Evolutionary conservation across 169 alveolate genomes (phyloP).

Genomic region (Cryptosporidium muris): DNA sequence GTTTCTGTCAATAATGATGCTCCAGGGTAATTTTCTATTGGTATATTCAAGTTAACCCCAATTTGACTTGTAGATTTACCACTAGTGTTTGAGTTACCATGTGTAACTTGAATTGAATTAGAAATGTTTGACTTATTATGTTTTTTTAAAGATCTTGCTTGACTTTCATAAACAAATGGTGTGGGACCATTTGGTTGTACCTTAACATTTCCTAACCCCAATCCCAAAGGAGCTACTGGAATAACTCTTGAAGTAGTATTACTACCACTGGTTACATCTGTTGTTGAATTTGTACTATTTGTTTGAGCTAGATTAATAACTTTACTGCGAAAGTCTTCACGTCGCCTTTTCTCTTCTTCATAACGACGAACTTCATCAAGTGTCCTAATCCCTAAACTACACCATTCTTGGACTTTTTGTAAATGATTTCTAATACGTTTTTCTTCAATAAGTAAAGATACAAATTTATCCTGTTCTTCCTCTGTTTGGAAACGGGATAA

Average conservation of each 20-base stretch:
- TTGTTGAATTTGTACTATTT: background rate
- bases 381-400: slow-evolving; percentile 86
- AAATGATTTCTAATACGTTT: slow-evolving; percentile 84
- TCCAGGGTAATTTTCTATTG: slow-evolving; percentile 64
- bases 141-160: slow-evolving; percentile 57
- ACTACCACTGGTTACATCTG: background rate
- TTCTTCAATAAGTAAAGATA: slow-evolving; percentile 85
- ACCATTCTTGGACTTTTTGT: slow-evolving; percentile 87
- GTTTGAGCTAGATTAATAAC: slow-evolving; percentile 26
- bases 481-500: slow-evolving; percentile 87
- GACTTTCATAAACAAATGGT: slow-evolving; percentile 66
- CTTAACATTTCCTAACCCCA: slow-evolving; percentile 56
- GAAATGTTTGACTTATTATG: slow-evolving; percentile 15
- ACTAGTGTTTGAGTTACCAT: background rate
- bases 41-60: slow-evolving; percentile 13
- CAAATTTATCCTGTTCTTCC: slow-evolving; percentile 88
- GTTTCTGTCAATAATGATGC: slow-evolving; percentile 73
- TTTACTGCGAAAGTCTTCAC: slow-evolving; percentile 50
- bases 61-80: background rate
- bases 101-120: background rate
- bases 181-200: slow-evolving; percentile 29
- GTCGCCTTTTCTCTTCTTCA: slow-evolving; percentile 66
- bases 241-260: background rate
- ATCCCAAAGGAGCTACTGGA: slow-evolving; percentile 42
- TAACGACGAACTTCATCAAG: slow-evolving; percentile 82